Evolutionary conservation across 106 monocot species (phyloP), one percentile per base, ranked within the genome.

Genomic region (Triglochin maritima): DNA sequence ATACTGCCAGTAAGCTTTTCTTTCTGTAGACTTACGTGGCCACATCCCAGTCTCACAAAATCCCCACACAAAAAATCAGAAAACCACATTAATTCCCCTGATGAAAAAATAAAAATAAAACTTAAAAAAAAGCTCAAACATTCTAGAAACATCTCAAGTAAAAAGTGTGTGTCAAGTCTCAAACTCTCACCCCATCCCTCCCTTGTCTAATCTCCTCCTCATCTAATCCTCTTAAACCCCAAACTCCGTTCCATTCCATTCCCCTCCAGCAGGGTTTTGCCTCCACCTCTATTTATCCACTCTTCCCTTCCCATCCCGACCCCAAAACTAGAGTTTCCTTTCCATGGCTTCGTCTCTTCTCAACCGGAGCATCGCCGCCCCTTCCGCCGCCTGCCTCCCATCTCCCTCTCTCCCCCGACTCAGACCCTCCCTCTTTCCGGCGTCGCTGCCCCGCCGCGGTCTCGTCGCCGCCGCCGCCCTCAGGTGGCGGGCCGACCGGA

Each of bases 401-500:
- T 56, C 76, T 12, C 41, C 76, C 4, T 66, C 69, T 54, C 56
- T 62, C n/a, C 56, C 71, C 49, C 49, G 59, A 9, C 57, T 77
- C 44, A 43, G 73, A 16, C 63, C 46, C 54, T 79, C 84, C 7
- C 66, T 84, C 13, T 71, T 78, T 1, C 68, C 79, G 6, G 55
- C 13, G 8, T 11, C 77, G 17, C 41, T 47, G 0, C 3, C 49
- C 1, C 59, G 77, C 55, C 74, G 53, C 29, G 67, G 76, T 9
- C 61, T 73, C 46, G 43, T 56, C 1, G 48, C 72, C 1, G 15
- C 78, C 1, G 47, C 78, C 59, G 80, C 72, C 11, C 52, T 90
- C 58, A 83, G 78, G 63, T 95, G 87, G 82, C 78, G 70, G 69
- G 44, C 58, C 57, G 78, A 65, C 57, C 78, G 53, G 74, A 82